Percentiles rank a stretch among this genome's conserved stretches.
These are phyloP conservation scores for Breviolum minutum DNA, from an alignment of 73 alveolate genomes.

Conservation along the genomic window DNA sequence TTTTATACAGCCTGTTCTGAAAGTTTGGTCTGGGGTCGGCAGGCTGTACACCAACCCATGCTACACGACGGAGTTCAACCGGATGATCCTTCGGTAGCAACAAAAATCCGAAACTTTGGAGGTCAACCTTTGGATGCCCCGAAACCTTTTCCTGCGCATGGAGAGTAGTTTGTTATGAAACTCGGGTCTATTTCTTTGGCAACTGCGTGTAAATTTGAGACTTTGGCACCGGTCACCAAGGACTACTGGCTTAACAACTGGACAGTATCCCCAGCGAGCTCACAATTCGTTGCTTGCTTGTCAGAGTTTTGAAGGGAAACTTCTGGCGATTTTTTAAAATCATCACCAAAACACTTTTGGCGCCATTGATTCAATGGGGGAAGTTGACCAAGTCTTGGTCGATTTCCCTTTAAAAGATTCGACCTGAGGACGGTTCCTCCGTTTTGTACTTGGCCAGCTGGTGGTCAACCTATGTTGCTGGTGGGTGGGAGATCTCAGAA, in stretches of 20 bases:
- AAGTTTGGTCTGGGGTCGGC: neutral
- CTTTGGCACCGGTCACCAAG: neutral
- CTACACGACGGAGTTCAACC: constrained; percentile 95
- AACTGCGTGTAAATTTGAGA: too few relatives aligned
- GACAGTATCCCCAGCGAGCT: constrained; percentile 87
- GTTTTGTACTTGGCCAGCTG: constrained; percentile 90
- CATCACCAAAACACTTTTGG: neutral
- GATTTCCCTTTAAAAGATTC: too few relatives aligned
- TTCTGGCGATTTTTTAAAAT: neutral
- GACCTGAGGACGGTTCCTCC: constrained; percentile 82
- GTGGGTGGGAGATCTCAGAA: constrained; percentile 36
- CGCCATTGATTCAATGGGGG: neutral
- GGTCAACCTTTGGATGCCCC: neutral
- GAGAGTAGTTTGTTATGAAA: too few relatives aligned
- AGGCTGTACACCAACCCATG: constrained; percentile 95
- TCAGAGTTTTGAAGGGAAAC: neutral
- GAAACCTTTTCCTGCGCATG: neutral
- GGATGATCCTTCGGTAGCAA: constrained; percentile 19
- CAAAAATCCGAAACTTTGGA: neutral
- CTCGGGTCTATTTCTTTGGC: too few relatives aligned
- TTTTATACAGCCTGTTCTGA: too few relatives aligned
- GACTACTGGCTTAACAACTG: constrained; percentile 75
- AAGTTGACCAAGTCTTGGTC: neutral
- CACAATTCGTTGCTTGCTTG: constrained; percentile 10
- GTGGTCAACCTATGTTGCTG: constrained; percentile 68